phyloP scores from a whole-genome alignment of 2,329 filamentous ascomycete species.

The Zasmidium angulare region DNA sequence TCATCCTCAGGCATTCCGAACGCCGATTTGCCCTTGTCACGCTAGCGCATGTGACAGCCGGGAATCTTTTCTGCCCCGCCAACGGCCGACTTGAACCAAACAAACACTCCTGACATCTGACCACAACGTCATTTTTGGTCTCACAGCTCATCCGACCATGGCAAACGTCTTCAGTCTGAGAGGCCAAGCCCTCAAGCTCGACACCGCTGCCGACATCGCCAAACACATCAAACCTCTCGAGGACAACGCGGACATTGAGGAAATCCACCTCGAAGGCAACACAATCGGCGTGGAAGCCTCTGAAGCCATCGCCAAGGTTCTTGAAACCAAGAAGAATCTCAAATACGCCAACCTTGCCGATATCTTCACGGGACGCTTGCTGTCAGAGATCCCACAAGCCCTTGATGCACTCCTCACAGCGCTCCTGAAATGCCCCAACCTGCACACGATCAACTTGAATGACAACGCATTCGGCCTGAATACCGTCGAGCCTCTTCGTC shows the following conservation, averaged over 20 bases:
- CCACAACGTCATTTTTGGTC: not conserved
- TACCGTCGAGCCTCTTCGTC: slow-evolving; percentile 86
- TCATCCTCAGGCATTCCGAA: slow-evolving; percentile 1
- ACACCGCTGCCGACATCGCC: slow-evolving; percentile 83
- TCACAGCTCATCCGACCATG: slow-evolving; percentile 45
- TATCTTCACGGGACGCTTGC: slow-evolving; percentile 92
- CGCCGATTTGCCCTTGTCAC: not conserved
- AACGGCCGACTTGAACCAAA: not conserved
- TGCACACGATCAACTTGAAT: slow-evolving; percentile 91
- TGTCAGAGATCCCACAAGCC: slow-evolving; percentile 90
- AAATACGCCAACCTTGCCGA: slow-evolving; percentile 87
- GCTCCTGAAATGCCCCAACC: slow-evolving; percentile 78
- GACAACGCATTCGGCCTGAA: slow-evolving; percentile 98
- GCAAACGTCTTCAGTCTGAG: slow-evolving; percentile 82
- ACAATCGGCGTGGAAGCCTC: slow-evolving; percentile 88
- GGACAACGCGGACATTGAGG: slow-evolving; percentile 72
- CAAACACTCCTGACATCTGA: not conserved
- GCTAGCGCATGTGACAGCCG: not conserved
- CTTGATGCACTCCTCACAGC: slow-evolving; percentile 82
- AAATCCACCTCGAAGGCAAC: slow-evolving; percentile 85
- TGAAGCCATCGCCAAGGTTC: slow-evolving; percentile 76
- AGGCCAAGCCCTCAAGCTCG: slow-evolving; percentile 88
- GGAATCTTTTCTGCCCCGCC: not conserved
- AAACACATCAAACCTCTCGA: slow-evolving; percentile 75
- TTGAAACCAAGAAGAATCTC: slow-evolving; percentile 75